These are phyloP conservation scores for Lactarius quietus DNA, from an alignment of 768 basidiomycete species.

Conservation along the genomic window DNA sequence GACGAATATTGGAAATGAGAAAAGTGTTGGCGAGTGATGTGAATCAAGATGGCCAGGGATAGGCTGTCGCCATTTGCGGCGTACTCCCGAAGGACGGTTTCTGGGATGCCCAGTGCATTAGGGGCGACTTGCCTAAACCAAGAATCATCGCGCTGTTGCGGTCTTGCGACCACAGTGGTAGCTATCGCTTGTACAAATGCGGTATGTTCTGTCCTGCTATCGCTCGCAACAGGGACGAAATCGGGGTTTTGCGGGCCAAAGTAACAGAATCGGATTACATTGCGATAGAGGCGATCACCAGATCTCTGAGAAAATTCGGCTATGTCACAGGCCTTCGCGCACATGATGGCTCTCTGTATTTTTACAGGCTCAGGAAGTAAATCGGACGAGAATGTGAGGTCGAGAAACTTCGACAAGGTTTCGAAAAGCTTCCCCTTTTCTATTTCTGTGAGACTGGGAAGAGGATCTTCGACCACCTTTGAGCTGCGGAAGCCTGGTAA, in stretches of 20 bases:
- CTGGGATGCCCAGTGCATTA: neutral
- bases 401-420: slow-evolving; percentile 40
- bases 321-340: neutral
- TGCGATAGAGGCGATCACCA: too few relatives aligned
- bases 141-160: neutral
- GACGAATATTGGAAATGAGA: too few relatives aligned
- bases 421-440: neutral
- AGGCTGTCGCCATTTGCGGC: neutral
- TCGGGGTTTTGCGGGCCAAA: too few relatives aligned
- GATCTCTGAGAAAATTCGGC: too few relatives aligned
- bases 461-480: neutral
- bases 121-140: neutral
- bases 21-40: too few relatives aligned
- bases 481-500: neutral
- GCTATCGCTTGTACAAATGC: neutral
- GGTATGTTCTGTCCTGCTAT: too few relatives aligned
- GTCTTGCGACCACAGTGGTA: neutral
- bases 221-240: too few relatives aligned
- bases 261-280: too few relatives aligned
- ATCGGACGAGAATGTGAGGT: slow-evolving; percentile 29
- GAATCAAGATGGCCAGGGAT: neutral
- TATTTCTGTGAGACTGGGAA: neutral
- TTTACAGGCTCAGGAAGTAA: too few relatives aligned
- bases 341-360: slow-evolving; percentile 25
- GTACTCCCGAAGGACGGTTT: neutral